Evolutionary conservation across 78 protist genomes (phyloP).

Genomic region (Tieghemostelium lacteum): DNA sequence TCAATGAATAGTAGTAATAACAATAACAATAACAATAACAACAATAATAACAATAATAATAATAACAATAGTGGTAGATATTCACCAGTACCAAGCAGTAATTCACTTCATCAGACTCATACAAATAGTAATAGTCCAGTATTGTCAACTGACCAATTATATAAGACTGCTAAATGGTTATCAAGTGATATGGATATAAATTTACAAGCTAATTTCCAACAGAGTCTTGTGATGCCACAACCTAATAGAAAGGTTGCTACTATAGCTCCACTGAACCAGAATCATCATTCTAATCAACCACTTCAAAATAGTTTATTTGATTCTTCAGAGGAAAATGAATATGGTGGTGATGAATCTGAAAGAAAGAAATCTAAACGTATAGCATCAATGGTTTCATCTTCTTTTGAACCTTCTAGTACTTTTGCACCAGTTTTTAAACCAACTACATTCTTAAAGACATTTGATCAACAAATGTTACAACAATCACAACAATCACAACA

Average conservation of each 20-base stretch:
- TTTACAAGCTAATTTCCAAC: constrained; percentile 27
- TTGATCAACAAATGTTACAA: neutral
- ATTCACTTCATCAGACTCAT: constrained; percentile 16
- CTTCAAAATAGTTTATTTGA: constrained; percentile 16
- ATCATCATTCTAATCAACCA: constrained; percentile 22
- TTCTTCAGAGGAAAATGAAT: neutral
- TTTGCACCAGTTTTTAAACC: constrained; percentile 68
- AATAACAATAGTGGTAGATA: neutral
- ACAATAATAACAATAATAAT: neutral
- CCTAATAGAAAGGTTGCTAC: constrained; percentile 2
- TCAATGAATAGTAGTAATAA: neutral
- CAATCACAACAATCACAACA: neutral
- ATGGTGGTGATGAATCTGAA: constrained; percentile 6
- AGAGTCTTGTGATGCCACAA: neutral
- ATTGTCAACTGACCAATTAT: constrained; percentile 71
- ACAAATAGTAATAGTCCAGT: constrained; percentile 70
- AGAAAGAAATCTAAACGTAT: constrained; percentile 37
- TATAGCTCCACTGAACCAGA: constrained; percentile 17
- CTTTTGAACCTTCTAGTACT: constrained; percentile 48
- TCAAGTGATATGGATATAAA: constrained; percentile 7
- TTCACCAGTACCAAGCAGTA: neutral
- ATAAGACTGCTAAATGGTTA: constrained; percentile 72
- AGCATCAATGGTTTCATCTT: constrained; percentile 72
- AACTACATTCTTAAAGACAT: neutral
- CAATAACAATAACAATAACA: neutral